Percentiles rank a stretch among this genome's conserved stretches.
phyloP scores from a whole-genome alignment of 805 yeast genomes.

The Metschnikowia continentalis region DNA sequence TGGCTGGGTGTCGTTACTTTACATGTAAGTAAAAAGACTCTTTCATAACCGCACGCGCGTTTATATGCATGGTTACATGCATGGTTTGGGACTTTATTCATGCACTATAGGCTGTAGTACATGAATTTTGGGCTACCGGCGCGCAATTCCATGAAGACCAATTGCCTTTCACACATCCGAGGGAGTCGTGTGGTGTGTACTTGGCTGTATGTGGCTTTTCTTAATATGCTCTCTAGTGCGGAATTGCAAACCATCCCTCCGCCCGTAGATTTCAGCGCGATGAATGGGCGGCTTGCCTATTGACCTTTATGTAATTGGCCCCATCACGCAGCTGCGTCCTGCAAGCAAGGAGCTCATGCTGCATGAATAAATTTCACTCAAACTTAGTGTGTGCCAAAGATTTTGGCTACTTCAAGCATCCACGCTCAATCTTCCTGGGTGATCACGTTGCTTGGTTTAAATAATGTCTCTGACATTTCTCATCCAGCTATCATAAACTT shows the following conservation, averaged over 20 bases:
- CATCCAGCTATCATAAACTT: neutral
- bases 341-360: constrained; percentile 2
- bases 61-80: constrained; percentile 3
- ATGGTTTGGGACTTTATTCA: constrained; percentile 1
- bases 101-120: neutral
- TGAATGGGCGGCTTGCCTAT: neutral
- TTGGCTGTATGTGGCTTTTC: neutral
- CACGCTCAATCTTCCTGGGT: neutral
- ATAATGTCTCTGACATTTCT: constrained; percentile 2
- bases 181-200: neutral
- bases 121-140: constrained; percentile 2
- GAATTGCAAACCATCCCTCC: neutral
- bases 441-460: neutral
- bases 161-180: neutral
- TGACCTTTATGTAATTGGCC: neutral
- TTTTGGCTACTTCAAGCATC: constrained; percentile 5
- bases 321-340: constrained; percentile 2
- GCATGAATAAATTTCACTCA: constrained; percentile 6
- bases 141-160: constrained; percentile 2
- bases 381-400: constrained; percentile 2
- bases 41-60: constrained; percentile 3
- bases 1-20: neutral
- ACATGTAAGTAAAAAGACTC: neutral
- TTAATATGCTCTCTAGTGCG: neutral
- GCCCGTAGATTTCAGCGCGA: neutral